Evolutionary conservation across 176 grass and related monocot species (phyloP).

Genomic region (Musa schizocarpa): DNA sequence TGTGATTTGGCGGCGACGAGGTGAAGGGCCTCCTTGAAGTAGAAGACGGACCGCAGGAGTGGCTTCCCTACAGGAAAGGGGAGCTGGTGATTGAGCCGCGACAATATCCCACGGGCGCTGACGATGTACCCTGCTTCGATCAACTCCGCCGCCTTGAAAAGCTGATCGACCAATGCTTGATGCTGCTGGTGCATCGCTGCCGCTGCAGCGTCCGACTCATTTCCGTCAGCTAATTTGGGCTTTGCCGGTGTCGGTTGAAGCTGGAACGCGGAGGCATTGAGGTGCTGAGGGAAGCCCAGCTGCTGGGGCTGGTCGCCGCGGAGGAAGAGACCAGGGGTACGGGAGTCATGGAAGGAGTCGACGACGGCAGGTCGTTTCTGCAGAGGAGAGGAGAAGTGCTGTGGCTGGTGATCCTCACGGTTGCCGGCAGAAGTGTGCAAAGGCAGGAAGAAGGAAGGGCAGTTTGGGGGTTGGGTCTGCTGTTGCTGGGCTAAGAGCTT

Average conservation of each 20-base stretch:
- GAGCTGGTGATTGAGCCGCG: conserved; percentile 65
- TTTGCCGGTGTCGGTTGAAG: background rate
- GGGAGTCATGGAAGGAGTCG: background rate
- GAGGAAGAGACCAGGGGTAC: background rate
- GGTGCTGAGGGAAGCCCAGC: background rate
- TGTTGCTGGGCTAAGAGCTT: background rate
- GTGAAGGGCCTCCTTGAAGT: conserved; percentile 84
- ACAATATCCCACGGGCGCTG: conserved; percentile 48
- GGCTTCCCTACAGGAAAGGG: conserved; percentile 2
- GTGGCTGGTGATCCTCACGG: background rate
- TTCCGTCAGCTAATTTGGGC: background rate
- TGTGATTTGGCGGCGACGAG: conserved; percentile 38
- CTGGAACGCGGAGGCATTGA: background rate
- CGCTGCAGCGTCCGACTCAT: background rate
- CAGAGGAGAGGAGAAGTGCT: background rate
- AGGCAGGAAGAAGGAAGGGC: background rate
- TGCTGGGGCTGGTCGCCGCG: background rate
- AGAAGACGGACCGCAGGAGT: conserved; percentile 61
- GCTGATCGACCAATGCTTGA: conserved; percentile 27
- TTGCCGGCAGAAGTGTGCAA: background rate
- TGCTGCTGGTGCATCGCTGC: background rate
- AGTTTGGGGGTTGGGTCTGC: background rate
- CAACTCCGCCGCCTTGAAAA: conserved; percentile 31
- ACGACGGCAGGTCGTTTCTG: background rate
- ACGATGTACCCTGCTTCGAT: conserved; percentile 32